Evolutionary conservation across 2,329 filamentous ascomycete genomes (phyloP).

Genomic region (Amauroascus verrucosus): DNA sequence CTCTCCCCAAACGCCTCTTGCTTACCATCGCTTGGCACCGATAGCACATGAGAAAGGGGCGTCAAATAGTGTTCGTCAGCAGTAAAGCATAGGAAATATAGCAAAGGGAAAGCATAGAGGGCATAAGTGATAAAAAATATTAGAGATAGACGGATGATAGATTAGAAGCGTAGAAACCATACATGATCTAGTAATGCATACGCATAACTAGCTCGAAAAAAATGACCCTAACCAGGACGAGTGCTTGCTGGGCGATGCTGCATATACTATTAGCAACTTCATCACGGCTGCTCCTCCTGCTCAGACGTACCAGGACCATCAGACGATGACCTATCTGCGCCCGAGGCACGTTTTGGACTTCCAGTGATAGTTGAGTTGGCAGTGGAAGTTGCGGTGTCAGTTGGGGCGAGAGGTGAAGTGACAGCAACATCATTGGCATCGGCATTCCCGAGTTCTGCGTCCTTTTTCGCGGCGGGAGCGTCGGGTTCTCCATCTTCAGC

Average conservation of each 20-base stretch:
- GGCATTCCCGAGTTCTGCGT: not conserved
- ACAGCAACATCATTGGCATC: not conserved
- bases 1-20: too few relatives aligned
- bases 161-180: not conserved
- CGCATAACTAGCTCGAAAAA: not conserved
- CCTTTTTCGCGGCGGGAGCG: not conserved
- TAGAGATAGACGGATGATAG: not conserved
- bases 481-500: constrained; percentile 4
- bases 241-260: constrained; percentile 17
- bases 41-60: too few relatives aligned
- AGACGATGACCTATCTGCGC: constrained; percentile 1
- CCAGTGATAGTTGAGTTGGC: not conserved
- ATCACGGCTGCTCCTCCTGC: not conserved
- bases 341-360: constrained; percentile 1
- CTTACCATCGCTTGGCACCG: too few relatives aligned
- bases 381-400: not conserved
- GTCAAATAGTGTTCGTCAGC: too few relatives aligned
- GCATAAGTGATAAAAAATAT: too few relatives aligned
- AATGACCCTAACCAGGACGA: constrained; percentile 18
- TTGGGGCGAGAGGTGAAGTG: not conserved
- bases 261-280: not conserved
- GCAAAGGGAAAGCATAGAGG: not conserved
- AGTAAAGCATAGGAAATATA: not conserved
- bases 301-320: constrained; percentile 17
- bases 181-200: not conserved